Conservation (phyloP, 345 rosid species). For the Capsella bursapastoris region DNA sequence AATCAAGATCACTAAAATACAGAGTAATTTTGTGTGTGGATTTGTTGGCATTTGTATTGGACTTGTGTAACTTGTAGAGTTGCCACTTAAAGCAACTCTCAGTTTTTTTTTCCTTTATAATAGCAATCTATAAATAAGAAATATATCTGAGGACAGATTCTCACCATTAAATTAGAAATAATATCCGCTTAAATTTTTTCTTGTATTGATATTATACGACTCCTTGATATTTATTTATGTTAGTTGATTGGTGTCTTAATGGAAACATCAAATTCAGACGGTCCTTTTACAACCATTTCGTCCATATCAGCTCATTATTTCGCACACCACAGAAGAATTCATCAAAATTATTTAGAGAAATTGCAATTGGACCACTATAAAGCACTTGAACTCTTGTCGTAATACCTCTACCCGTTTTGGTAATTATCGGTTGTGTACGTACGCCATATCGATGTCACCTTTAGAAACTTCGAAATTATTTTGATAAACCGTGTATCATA, state of each 20-base stretch:
- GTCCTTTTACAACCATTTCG: conserved; percentile 27
- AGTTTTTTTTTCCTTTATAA: no score
- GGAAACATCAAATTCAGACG: conserved; percentile 7
- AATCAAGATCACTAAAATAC: background rate
- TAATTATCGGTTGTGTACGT: conserved; percentile 5
- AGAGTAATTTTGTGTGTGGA: background rate
- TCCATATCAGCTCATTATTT: conserved; percentile 21
- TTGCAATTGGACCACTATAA: conserved; percentile 15
- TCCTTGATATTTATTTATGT: no score
- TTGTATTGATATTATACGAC: no score
- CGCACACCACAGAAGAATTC: conserved; percentile 30
- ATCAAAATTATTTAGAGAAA: background rate
- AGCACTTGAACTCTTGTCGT: background rate
- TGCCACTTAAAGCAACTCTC: no score
- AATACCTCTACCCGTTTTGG: background rate
- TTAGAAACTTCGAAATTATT: conserved; percentile 19
- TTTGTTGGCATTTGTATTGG: background rate
- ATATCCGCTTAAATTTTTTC: no score
- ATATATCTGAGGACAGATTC: no score
- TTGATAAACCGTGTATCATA: background rate
- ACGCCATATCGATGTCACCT: background rate
- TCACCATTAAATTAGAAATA: no score
- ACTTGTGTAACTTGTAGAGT: background rate
- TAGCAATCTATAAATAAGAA: no score
- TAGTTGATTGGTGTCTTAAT: no score